phyloP scores from a whole-genome alignment of 2,329 filamentous ascomycete species.

The Scedosporium dehoogii region DNA sequence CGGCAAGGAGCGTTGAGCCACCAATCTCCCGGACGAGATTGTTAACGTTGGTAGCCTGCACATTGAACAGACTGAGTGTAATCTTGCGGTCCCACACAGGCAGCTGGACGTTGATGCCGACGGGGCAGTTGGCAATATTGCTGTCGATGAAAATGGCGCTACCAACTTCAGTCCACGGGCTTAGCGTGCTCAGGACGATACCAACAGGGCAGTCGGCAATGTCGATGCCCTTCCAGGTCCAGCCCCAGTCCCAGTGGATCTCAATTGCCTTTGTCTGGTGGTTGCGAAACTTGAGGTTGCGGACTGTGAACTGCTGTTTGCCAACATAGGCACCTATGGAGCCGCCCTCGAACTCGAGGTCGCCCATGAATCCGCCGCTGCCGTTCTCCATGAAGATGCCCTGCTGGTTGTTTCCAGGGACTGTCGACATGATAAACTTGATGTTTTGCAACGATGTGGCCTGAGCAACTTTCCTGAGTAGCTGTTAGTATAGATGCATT shows the following conservation, averaged over 20 bases:
- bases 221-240: slow-evolving; percentile 32
- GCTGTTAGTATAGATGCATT: background rate
- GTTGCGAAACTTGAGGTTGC: slow-evolving; percentile 55
- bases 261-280: slow-evolving; percentile 52
- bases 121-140: slow-evolving; percentile 58
- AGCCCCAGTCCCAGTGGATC: slow-evolving; percentile 67
- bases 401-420: background rate
- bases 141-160: slow-evolving; percentile 42
- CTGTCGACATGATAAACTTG: background rate
- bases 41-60: background rate
- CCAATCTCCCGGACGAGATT: background rate
- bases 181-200: background rate
- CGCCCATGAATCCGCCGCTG: slow-evolving; percentile 34
- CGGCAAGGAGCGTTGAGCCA: background rate
- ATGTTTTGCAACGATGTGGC: slow-evolving; percentile 3
- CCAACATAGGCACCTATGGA: slow-evolving; percentile 31
- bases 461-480: slow-evolving; percentile 4
- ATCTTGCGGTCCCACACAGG: too few species aligned
- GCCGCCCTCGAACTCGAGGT: slow-evolving; percentile 54
- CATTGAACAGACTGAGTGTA: too few species aligned
- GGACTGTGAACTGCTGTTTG: slow-evolving; percentile 60
- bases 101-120: slow-evolving; percentile 33
- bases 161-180: slow-evolving; percentile 2
- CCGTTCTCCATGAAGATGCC: slow-evolving; percentile 22
- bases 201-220: slow-evolving; percentile 3